These are phyloP conservation scores for Stephania yunnanensis DNA, from an alignment of 164 flowering plant species.

Conservation along the genomic window DNA sequence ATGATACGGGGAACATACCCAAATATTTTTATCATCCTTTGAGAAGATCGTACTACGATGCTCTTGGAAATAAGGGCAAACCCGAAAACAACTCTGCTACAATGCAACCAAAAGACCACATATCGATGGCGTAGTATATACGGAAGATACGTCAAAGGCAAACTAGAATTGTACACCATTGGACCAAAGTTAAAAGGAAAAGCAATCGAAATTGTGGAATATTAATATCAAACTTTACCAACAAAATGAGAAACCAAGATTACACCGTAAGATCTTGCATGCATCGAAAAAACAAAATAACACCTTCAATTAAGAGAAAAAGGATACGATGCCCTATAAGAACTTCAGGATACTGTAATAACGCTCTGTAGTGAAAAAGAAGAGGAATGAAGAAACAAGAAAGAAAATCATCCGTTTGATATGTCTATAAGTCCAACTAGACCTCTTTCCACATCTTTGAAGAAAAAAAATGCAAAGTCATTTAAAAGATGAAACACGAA, in stretches of 20 bases:
- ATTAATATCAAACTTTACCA: background rate
- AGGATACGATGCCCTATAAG: constrained; percentile 99
- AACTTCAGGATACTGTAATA: constrained; percentile 99
- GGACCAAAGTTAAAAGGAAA: background rate
- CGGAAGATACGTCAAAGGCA: constrained; percentile 39
- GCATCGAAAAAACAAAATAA: background rate
- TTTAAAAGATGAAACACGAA: too few species aligned
- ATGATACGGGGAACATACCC: constrained; percentile 50
- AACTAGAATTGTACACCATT: constrained; percentile 8
- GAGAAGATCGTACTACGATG: constrained; percentile 96
- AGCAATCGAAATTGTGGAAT: background rate
- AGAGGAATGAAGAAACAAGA: background rate
- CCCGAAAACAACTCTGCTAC: constrained; percentile 95
- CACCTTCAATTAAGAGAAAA: constrained; percentile 38
- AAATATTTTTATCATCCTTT: constrained; percentile 74
- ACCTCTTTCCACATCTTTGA: background rate
- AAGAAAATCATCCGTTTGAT: background rate
- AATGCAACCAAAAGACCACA: constrained; percentile 99
- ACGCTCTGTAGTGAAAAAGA: constrained; percentile 67
- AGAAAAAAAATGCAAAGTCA: too few species aligned
- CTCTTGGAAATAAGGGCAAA: constrained; percentile 91
- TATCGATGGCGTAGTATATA: constrained; percentile 97
- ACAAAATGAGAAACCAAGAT: background rate
- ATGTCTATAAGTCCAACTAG: background rate
- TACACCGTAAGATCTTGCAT: background rate